Percentiles rank a stretch among this genome's conserved stretches.
Conservation (phyloP, 768 basidiomycete species). For the Xanthoconium purpureum region DNA sequence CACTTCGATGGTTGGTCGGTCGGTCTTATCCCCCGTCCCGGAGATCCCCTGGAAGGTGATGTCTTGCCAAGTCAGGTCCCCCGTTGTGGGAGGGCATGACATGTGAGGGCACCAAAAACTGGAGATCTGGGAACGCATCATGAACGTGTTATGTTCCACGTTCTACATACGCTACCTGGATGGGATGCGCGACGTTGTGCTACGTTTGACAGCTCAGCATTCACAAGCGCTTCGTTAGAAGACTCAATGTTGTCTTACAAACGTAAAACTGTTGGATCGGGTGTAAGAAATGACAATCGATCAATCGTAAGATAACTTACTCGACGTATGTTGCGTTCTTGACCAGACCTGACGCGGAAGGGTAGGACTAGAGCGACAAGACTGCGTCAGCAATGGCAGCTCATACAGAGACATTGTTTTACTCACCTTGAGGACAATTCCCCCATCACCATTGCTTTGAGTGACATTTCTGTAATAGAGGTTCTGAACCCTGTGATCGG, state of each 20-base stretch:
- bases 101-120: conserved; percentile 8
- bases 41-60: conserved; percentile 5
- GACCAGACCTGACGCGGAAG: conserved; percentile 8
- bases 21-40: conserved; percentile 4
- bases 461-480: conserved; percentile 11
- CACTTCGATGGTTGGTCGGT: conserved; percentile 1
- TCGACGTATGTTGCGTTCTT: conserved; percentile 10
- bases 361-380: conserved; percentile 5
- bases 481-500: conserved; percentile 1
- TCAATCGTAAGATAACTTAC: neutral
- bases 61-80: conserved; percentile 6
- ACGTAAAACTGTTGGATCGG: conserved; percentile 1
- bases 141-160: neutral
- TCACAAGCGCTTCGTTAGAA: neutral
- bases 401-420: neutral
- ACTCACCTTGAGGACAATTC: conserved; percentile 10
- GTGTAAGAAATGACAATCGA: neutral
- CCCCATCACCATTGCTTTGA: neutral
- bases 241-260: conserved; percentile 1
- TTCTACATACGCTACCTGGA: conserved; percentile 5
- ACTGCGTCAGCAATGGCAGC: neutral
- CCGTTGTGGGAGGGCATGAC: neutral
- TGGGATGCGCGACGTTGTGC: conserved; percentile 3
- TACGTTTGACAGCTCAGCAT: neutral
- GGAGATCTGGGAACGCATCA: neutral